phyloP scores from a whole-genome alignment of 2,329 filamentous ascomycete genomes.

The Talaromyces piceae region DNA sequence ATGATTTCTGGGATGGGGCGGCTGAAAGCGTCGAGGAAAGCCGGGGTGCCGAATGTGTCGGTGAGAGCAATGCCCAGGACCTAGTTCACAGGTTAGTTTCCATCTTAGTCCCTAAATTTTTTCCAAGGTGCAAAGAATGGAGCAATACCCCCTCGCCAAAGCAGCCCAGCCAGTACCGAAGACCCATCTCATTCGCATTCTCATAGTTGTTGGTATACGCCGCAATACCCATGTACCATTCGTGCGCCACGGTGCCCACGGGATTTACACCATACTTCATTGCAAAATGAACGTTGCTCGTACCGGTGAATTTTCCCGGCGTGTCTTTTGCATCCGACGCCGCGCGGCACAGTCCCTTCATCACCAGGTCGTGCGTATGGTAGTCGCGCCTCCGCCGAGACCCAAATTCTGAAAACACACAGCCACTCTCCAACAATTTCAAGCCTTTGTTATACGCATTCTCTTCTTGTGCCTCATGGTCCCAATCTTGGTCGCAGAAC shows the following conservation, averaged over 20 bases:
- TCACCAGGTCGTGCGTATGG: slow-evolving; percentile 86
- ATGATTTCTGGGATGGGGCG: slow-evolving; percentile 50
- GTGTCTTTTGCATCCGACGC: slow-evolving; percentile 63
- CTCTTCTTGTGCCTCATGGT: slow-evolving; percentile 76
- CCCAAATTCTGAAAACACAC: slow-evolving; percentile 89
- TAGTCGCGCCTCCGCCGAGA: slow-evolving; percentile 85
- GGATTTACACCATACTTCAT: slow-evolving; percentile 83
- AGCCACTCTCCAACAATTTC: slow-evolving; percentile 70
- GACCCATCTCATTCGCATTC: slow-evolving; percentile 71
- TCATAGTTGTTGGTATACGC: slow-evolving; percentile 83
- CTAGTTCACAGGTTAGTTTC: slow-evolving; percentile 18
- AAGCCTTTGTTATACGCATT: slow-evolving; percentile 76
- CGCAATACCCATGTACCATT: slow-evolving; percentile 99
- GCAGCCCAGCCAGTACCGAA: slow-evolving; percentile 83
- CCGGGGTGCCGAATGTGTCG: slow-evolving; percentile 89
- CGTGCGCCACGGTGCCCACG: slow-evolving; percentile 86
- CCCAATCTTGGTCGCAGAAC: slow-evolving; percentile 92
- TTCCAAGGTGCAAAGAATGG: background rate
- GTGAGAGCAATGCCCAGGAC: slow-evolving; percentile 84
- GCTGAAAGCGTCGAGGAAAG: slow-evolving; percentile 79
- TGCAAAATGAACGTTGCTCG: slow-evolving; percentile 93
- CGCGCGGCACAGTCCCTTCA: slow-evolving; percentile 75
- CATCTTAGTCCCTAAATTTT: background rate
- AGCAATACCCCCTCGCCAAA: slow-evolving; percentile 67
- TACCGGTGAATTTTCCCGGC: slow-evolving; percentile 70